Conservation (phyloP, 164 flowering plant genomes). For the Malania oleifera region DNA sequence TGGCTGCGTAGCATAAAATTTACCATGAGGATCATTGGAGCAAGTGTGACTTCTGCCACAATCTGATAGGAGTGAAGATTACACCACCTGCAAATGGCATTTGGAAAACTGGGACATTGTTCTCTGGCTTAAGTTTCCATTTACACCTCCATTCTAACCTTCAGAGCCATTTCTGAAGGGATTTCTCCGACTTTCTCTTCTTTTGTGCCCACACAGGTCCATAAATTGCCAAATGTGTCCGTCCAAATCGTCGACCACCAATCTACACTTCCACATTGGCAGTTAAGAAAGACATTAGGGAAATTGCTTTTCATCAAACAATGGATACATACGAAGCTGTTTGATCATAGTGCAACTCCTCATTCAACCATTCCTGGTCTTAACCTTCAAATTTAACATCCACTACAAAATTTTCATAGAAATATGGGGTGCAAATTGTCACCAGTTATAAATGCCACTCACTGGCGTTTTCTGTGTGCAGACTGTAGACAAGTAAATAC, state of each 20-base stretch:
- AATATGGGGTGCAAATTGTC: not conserved
- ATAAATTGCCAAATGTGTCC: constrained; percentile 86
- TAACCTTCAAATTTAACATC: constrained; percentile 3
- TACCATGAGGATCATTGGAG: constrained; percentile 1
- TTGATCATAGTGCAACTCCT: not conserved
- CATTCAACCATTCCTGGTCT: not conserved
- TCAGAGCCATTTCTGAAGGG: not conserved
- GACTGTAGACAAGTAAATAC: not conserved
- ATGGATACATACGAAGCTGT: not conserved
- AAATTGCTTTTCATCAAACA: not conserved
- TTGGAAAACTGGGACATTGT: not conserved
- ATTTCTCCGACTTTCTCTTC: constrained; percentile 36
- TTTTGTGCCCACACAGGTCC: constrained; percentile 91
- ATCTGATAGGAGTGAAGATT: not conserved
- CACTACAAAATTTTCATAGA: no score
- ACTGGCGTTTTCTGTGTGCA: not conserved
- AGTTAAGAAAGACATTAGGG: not conserved
- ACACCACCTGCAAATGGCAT: not conserved
- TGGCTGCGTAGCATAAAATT: not conserved
- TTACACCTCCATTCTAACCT: constrained; percentile 3
- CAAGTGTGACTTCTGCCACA: not conserved
- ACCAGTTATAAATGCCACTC: not conserved
- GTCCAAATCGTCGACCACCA: constrained; percentile 79
- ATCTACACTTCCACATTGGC: constrained; percentile 37
- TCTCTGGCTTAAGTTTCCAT: not conserved